A percentile compares a stretch with the other conserved stretches of the same genome.
Evolutionary conservation across 108 stramenopile genomes (phyloP).

Genomic region (Aureococcus anophagefferens): DNA sequence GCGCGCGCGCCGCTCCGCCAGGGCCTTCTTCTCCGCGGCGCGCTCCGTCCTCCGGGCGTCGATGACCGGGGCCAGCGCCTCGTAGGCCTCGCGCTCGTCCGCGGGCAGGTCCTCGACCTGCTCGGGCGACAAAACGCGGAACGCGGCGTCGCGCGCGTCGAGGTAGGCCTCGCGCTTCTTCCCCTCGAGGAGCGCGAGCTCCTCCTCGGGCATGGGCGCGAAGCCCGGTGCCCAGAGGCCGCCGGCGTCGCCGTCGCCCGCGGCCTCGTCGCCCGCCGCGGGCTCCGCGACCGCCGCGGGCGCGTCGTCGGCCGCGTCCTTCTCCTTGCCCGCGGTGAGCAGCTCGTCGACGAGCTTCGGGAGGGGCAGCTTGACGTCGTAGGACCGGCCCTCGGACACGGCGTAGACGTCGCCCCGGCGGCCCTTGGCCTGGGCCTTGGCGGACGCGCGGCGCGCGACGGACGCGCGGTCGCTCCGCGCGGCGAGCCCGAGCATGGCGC

Average conservation of each 20-base stretch:
- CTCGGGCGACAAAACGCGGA: background rate
- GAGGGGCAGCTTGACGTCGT: conserved; percentile 11
- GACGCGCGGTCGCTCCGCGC: no score
- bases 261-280: background rate
- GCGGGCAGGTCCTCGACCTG: background rate
- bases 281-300: background rate
- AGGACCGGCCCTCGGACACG: background rate
- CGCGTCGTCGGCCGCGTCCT: conserved; percentile 3
- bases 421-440: conserved; percentile 7
- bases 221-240: background rate
- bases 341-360: conserved; percentile 15
- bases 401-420: background rate
- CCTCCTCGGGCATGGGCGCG: conserved; percentile 7
- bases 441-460: no score
- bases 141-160: background rate
- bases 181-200: conserved; percentile 11
- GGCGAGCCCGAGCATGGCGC: conserved; percentile 10
- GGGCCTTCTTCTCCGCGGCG: background rate
- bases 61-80: background rate
- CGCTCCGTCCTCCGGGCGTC: background rate
- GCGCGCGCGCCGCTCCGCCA: background rate
- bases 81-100: background rate
- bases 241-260: background rate
- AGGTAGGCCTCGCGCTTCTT: conserved; percentile 15
- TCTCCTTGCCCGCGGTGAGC: conserved; percentile 12